These are phyloP conservation scores for Domatiomyces catenatus DNA, from an alignment of 2,329 filamentous ascomycete genomes.

Conservation along the genomic window DNA sequence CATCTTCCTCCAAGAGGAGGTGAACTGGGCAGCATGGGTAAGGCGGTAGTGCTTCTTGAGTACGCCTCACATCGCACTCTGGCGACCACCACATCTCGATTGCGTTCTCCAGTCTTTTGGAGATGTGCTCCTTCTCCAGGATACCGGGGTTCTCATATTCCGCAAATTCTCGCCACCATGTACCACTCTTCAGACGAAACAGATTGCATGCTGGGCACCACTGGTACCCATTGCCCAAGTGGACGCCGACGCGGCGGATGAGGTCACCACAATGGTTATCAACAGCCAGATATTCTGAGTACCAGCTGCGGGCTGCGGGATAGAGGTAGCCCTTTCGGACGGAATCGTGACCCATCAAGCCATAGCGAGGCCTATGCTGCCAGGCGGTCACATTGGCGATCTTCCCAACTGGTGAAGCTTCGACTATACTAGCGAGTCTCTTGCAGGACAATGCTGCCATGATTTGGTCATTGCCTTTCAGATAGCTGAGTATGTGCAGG, in stretches of 20 bases:
- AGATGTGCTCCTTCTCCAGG: not conserved
- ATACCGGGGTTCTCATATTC: not conserved
- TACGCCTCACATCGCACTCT: too few species aligned
- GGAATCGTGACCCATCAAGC: too few species aligned
- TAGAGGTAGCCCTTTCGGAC: too few species aligned
- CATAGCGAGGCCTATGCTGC: too few species aligned
- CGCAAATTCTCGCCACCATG: not conserved
- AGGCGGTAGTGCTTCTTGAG: too few species aligned
- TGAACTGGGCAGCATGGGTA: not conserved
- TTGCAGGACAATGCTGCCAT: not conserved
- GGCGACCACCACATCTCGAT: not conserved
- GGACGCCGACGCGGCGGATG: too few species aligned
- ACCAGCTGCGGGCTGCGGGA: not conserved
- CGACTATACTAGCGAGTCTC: not conserved
- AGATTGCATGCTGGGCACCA: not conserved
- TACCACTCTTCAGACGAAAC: not conserved
- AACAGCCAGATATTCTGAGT: too few species aligned
- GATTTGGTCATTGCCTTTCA: not conserved
- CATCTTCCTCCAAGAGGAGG: not conserved
- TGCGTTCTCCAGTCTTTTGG: not conserved
- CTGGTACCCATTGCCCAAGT: not conserved
- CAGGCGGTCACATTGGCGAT: not conserved
- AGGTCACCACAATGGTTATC: too few species aligned
- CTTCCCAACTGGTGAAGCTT: not conserved
- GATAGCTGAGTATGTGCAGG: not conserved